These are phyloP conservation scores for Neofusicoccum kwambonambiense DNA, from an alignment of 2,329 filamentous ascomycete species.

Conservation along the genomic window DNA sequence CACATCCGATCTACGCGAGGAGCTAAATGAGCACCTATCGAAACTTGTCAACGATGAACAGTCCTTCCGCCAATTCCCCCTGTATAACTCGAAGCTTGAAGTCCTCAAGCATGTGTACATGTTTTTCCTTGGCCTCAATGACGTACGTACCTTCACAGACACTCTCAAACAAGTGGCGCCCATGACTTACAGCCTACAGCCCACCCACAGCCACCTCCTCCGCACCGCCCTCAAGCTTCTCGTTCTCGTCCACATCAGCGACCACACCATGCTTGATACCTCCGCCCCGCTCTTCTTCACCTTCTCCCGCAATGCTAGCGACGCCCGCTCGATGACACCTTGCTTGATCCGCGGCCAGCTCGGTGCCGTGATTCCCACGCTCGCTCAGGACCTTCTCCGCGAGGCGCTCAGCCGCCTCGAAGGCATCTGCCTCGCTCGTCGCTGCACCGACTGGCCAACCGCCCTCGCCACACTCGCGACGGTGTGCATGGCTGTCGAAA, in stretches of 20 bases:
- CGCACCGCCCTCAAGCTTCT: conserved; percentile 38
- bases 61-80: conserved; percentile 36
- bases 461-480: conserved; percentile 33
- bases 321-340: conserved; percentile 27
- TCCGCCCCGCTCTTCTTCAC: conserved; percentile 20
- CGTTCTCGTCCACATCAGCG: conserved; percentile 39
- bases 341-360: conserved; percentile 42
- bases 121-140: conserved; percentile 21
- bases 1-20: conserved; percentile 23
- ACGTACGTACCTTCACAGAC: background rate
- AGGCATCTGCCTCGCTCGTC: conserved; percentile 30
- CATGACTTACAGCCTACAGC: background rate
- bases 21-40: conserved; percentile 32
- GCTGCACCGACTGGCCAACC: conserved; percentile 33
- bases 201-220: conserved; percentile 27
- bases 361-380: conserved; percentile 33
- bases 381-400: conserved; percentile 33
- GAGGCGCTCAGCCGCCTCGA: conserved; percentile 34
- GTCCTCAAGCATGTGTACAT: conserved; percentile 36
- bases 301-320: conserved; percentile 16
- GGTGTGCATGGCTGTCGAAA: conserved; percentile 39
- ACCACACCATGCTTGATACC: conserved; percentile 31
- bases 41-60: conserved; percentile 28
- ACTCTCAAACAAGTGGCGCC: no score
- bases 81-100: conserved; percentile 33